Base-by-base conservation (phyloP, 352 stramenopile genomes). In the Globisporangium rhizosaccharum region DNA sequence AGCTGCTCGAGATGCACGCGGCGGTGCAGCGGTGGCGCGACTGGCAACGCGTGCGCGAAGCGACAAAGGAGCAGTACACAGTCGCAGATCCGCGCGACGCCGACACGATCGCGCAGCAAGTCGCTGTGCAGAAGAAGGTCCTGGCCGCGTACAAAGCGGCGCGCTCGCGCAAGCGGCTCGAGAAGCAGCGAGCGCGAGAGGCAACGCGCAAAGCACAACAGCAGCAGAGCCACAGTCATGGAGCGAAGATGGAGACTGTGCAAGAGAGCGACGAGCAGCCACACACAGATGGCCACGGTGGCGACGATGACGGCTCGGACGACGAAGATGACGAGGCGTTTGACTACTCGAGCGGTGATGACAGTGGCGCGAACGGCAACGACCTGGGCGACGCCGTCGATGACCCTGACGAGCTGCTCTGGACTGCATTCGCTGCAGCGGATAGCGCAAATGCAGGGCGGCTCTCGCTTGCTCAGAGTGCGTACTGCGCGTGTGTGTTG, bases 11-110 rank as follows among this genome's bases (percentile, higher is more conserved):
- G 45, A 75, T 90, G 70, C 50, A 83, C 4, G 42, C 15, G 8
- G 65, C 73, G 12, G 62, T 87, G 14, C 41, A 57, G 1, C 60
- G 61, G 12, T 90, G 81, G 81, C 61, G 59, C 6, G 56, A 71
- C 42, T 91, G 79, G 81, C 67, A 85, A 58, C 36, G 53, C 5
- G 64, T 71, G 15, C 74, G 82, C 2, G 80, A 89, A 48, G 64
- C 59, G 25, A 85, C 78, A 52, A 90, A 84, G 59, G 69, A 88
- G 42, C 78, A 79, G 33, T 91, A 85, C 61, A 82, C 73, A 28
- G 78, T 91, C 20, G 62, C 67, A 10, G 83, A 91, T 49, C 79
- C 77, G 42, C 77, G 81, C 18, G 65, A 76, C 18, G 53, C 67
- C 1, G 78, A 90, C 23, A 62, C 66, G 25, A 60, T 87, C 25